phyloP scores from a whole-genome alignment of 2,329 filamentous ascomycete species.

The Talaromyces sp. region DNA sequence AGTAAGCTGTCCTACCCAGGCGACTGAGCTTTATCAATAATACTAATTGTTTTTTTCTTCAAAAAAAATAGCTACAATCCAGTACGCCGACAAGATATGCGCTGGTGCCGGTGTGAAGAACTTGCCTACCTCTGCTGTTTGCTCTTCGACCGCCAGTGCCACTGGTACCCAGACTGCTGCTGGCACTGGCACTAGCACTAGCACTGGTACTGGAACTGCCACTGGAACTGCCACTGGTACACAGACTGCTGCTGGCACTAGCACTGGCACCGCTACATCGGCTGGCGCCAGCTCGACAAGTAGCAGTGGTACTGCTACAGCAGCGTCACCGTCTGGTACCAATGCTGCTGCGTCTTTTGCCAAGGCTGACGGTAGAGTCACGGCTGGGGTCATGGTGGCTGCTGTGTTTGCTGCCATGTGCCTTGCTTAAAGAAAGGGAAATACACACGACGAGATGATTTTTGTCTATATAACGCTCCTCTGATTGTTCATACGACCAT shows the following conservation, averaged over 20 bases:
- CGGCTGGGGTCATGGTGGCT: constrained; percentile 25
- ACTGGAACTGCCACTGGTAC: constrained; percentile 4
- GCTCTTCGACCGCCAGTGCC: constrained; percentile 13
- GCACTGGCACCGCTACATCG: constrained; percentile 1
- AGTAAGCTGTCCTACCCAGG: constrained; percentile 16
- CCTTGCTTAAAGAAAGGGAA: constrained; percentile 1
- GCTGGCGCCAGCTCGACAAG: constrained; percentile 9
- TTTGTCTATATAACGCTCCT: background rate
- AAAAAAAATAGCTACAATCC: constrained; percentile 24
- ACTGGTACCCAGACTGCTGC: constrained; percentile 5
- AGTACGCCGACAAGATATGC: constrained; percentile 34
- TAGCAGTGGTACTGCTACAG: constrained; percentile 18
- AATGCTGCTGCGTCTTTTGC: constrained; percentile 15
- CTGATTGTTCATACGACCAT: background rate
- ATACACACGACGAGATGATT: background rate
- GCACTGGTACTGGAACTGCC: background rate
- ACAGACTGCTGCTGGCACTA: constrained; percentile 6
- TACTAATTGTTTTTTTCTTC: constrained; percentile 1
- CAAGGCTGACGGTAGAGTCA: constrained; percentile 18
- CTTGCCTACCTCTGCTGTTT: constrained; percentile 27
- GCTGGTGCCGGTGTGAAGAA: constrained; percentile 29
- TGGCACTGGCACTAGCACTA: constrained; percentile 1
- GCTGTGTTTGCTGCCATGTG: constrained; percentile 20
- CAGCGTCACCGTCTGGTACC: constrained; percentile 18
- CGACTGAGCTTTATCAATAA: background rate